Conservation (phyloP, 2,329 filamentous ascomycete genomes). For the Ascochyta koolunga region DNA sequence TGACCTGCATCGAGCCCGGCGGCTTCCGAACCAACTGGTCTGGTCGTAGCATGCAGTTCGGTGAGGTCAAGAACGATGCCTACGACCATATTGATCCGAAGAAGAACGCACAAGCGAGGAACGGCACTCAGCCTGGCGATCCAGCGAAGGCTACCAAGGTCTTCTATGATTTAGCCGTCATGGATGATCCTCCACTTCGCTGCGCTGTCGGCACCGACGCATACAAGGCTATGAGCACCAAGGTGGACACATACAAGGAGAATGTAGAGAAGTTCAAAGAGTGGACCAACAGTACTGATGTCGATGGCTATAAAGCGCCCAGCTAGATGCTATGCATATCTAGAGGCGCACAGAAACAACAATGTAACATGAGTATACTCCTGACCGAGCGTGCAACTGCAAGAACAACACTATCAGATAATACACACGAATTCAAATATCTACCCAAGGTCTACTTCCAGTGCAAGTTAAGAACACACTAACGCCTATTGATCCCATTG, state of each 20-base stretch:
- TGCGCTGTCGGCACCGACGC: constrained; percentile 62
- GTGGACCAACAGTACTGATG: constrained; percentile 57
- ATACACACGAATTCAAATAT: background rate
- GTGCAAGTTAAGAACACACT: background rate
- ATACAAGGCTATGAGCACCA: constrained; percentile 55
- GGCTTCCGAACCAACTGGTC: constrained; percentile 57
- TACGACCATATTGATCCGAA: constrained; percentile 58
- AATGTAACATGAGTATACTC: too few relatives aligned
- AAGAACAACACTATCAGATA: background rate
- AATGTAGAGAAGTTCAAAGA: constrained; percentile 59
- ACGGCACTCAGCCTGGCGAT: constrained; percentile 58
- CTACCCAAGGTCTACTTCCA: background rate
- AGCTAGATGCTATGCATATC: constrained; percentile 11
- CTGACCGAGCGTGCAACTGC: too few relatives aligned
- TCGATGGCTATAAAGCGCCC: constrained; percentile 47
- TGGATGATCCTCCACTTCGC: constrained; percentile 60
- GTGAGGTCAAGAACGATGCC: constrained; percentile 51
- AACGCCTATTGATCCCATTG: background rate
- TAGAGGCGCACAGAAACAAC: background rate
- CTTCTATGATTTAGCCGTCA: constrained; percentile 62
- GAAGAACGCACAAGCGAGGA: constrained; percentile 48
- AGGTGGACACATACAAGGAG: constrained; percentile 58
- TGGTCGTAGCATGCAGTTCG: constrained; percentile 55
- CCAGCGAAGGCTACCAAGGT: constrained; percentile 56
- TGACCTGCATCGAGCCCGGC: constrained; percentile 54